Evolutionary conservation across 805 yeast species (phyloP).

Genomic region (Cyberlindnera mississippiensis): DNA sequence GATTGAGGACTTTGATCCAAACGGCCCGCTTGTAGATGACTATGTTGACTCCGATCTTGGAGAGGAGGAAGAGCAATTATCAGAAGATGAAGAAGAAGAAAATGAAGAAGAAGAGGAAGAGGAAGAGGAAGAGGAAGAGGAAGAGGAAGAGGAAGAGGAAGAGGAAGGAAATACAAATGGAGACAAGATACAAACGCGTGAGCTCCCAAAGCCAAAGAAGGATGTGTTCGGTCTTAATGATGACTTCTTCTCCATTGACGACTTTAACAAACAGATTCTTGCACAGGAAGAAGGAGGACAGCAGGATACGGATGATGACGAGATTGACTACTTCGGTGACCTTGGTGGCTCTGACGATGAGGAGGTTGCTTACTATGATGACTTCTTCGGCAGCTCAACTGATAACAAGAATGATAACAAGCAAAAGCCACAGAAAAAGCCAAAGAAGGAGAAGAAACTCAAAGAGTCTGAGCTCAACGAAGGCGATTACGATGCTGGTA

Average conservation of each 20-base stretch:
- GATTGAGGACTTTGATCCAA: slow-evolving; percentile 1
- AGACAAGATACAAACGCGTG: slow-evolving; percentile 35
- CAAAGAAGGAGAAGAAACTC: slow-evolving; percentile 10
- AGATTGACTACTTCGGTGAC: slow-evolving; percentile 48
- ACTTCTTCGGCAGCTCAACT: slow-evolving; percentile 52
- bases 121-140: slow-evolving; percentile 9
- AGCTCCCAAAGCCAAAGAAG: slow-evolving; percentile 26
- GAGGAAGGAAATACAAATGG: slow-evolving; percentile 29
- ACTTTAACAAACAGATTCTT: slow-evolving; percentile 71
- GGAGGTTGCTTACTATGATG: slow-evolving; percentile 35
- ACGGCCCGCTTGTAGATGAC: slow-evolving; percentile 21
- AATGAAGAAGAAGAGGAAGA: slow-evolving; percentile 23
- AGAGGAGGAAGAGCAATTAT: slow-evolving; percentile 12
- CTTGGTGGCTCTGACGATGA: slow-evolving; percentile 47
- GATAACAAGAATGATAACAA: slow-evolving; percentile 1
- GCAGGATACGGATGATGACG: slow-evolving; percentile 39
- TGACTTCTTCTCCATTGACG: slow-evolving; percentile 79
- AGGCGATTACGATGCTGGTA: slow-evolving; percentile 58
- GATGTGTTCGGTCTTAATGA: slow-evolving; percentile 73
- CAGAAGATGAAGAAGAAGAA: slow-evolving; percentile 20
- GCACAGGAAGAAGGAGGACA: slow-evolving; percentile 49
- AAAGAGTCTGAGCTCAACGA: slow-evolving; percentile 44
- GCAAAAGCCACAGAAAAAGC: slow-evolving; percentile 20
- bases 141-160: slow-evolving; percentile 14
- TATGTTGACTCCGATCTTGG: slow-evolving; percentile 18